Evolutionary conservation across 805 yeast genomes (phyloP), one percentile per base, ranked within the genome.

Genomic region (Scheffersomyces stipitis): DNA sequence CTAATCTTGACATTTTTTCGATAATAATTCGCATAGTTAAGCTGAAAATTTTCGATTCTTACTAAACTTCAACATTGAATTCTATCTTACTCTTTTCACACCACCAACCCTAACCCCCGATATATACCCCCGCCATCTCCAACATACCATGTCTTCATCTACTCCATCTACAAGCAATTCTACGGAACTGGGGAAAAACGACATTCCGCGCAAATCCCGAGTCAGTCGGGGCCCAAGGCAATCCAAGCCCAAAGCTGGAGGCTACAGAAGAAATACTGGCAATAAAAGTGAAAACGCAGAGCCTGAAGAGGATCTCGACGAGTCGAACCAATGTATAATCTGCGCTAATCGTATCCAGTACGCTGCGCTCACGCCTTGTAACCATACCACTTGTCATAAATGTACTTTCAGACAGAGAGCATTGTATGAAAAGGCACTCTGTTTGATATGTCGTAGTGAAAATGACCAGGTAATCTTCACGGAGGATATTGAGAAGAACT

Each of bases 341-440:
- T 93, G 99, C 66, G 93, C 97, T 0, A 83, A 86, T 31, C 66
- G 66, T 20, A 70, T 88, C 18, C 46, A 49, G n/a, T 75, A 71
- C 48, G 79, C 81, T 2, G 87, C 95, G 0, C 52, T 85, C 7
- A 76, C 93, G 1, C 86, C 88, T 0, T 93, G 99, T 61, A 80
- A 82, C 50, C 98, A 93, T 56, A 74, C 70, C 23, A 80, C 89
- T 0, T 93, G 99, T 60, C 86, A 88, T 54, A 64, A 58, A 30
- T 93, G 99, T 66, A 70, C 87, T 0, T 76, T 91, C 46, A 73
- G 96, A 45, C 89, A 88, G 52, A 69, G 96, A 30, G 90, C 89
- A 0, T 64, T 91, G 12, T 89, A 84, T 61, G 72, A 76, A 16
- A 87, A 86, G 60, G 73, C 71, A 22, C 67, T 75, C 14, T 93